phyloP scores from a whole-genome alignment of 2,329 filamentous ascomycete genomes.

The Calcarisporium arbuscula region DNA sequence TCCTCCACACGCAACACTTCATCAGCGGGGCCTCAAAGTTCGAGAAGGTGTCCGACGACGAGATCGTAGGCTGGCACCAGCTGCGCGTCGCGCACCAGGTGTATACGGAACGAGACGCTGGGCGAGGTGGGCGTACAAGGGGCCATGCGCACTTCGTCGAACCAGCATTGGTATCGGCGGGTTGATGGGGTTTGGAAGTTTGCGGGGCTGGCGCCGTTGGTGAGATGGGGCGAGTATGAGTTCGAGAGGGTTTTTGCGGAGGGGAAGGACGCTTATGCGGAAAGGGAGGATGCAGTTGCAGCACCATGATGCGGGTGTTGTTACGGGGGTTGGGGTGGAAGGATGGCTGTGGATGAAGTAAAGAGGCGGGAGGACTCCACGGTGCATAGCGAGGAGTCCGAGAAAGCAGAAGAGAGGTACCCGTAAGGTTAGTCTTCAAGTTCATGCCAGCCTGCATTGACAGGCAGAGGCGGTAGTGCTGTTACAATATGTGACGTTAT shows the following conservation, averaged over 20 bases:
- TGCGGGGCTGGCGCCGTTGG: slow-evolving; percentile 47
- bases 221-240: slow-evolving; percentile 52
- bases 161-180: slow-evolving; percentile 52
- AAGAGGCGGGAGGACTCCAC: too few relatives aligned
- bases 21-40: slow-evolving; percentile 55
- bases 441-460: too few relatives aligned
- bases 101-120: slow-evolving; percentile 44
- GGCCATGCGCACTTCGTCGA: slow-evolving; percentile 52
- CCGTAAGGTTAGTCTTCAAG: too few relatives aligned
- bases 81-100: slow-evolving; percentile 56
- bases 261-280: too few relatives aligned
- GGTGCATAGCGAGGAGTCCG: too few relatives aligned
- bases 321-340: too few relatives aligned
- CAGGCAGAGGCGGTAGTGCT: too few relatives aligned
- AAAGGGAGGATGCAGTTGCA: too few relatives aligned
- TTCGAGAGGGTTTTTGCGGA: slow-evolving; percentile 55
- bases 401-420: too few relatives aligned
- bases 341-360: too few relatives aligned
- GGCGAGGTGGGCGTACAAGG: slow-evolving; percentile 42
- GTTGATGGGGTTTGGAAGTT: slow-evolving; percentile 57
- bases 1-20: slow-evolving; percentile 60
- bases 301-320: too few relatives aligned
- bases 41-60: slow-evolving; percentile 49
- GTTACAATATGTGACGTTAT: too few relatives aligned
- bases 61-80: slow-evolving; percentile 54